Base-by-base conservation (phyloP, 768 basidiomycete genomes). In the Boletus eberwhitei region DNA sequence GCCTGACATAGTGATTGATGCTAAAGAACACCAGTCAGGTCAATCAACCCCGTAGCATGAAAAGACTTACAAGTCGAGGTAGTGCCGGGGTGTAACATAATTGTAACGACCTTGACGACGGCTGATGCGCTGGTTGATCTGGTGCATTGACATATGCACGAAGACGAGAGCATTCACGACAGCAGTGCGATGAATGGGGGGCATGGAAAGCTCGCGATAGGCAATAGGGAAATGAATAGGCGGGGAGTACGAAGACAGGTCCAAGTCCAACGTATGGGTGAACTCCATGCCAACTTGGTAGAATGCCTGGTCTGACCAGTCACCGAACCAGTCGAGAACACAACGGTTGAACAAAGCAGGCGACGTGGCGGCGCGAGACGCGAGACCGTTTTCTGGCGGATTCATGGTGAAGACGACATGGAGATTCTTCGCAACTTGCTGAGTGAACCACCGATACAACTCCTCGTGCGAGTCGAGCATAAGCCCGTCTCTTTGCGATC, bases 371-470 rank as follows among this genome's bases (percentile, higher is more conserved):
- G 94, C 97, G 45, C 94, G 83, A 19, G 93, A 95, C 8, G 94
- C 96, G 17, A 99, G 80, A 26, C 96, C 97, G 53, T 96, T 94
- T 64, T 93, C 87, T 0, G 95, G 96, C 40, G 94, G 97, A 62
- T 98, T 98, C 96, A 98, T 98, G 17, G 96, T 98, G 75, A 98
- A 99, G 9, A 98, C 97, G 34, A 98, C 96, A 64, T 99, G 97
- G 2, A 99, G 77, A 71, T 99, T 98, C 71, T 93, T 91, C 8
- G 97, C 94, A 39, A 98, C 96, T 73, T 99, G 97, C 59, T 92
- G 88, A 5, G 97, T 98, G 73, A 98, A 99, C 97, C 97, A 99
- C 41, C 88, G 85, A 71, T 99, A 98, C 2, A 99, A 78, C 68
- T 99, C 97, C 64, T 99, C 97, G 52, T 90, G 94, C 34, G 95